phyloP scores from a whole-genome alignment of 75 land plant genomes.

The Larix kaempferi region DNA sequence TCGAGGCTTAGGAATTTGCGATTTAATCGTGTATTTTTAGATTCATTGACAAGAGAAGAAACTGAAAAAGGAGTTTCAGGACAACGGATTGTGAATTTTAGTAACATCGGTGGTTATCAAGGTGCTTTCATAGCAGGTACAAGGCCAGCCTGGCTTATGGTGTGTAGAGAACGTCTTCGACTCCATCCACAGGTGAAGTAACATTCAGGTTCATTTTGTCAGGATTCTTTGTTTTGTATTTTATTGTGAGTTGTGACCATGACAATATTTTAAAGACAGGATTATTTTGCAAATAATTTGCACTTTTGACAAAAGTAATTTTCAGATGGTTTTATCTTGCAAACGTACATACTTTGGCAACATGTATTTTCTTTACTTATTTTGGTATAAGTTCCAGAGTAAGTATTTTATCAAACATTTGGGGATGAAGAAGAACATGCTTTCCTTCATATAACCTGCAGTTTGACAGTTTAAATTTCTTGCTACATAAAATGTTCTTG shows the following conservation, averaged over 20 bases:
- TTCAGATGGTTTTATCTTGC: background rate
- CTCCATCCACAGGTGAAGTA: conserved; percentile 88
- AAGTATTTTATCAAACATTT: background rate
- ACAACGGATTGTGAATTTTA: conserved; percentile 57
- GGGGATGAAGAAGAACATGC: background rate
- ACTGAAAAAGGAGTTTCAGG: conserved; percentile 18
- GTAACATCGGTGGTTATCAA: conserved; percentile 82
- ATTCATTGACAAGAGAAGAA: conserved; percentile 64
- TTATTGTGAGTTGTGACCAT: background rate
- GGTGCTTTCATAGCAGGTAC: conserved; percentile 86
- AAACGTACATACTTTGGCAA: background rate
- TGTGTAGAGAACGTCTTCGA: conserved; percentile 85
- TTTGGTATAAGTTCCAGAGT: background rate
- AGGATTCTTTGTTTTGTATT: background rate
- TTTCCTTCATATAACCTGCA: background rate
- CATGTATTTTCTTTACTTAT: background rate
- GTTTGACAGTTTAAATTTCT: background rate
- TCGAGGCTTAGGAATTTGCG: conserved; percentile 84
- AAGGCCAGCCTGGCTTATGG: conserved; percentile 92
- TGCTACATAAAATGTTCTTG: background rate
- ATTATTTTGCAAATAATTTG: background rate
- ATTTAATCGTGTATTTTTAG: conserved; percentile 65
- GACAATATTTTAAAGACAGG: background rate
- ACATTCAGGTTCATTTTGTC: background rate
- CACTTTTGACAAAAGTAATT: background rate